Percentiles rank a stretch among this genome's conserved stretches.
Conservation (phyloP, 106 monocot genomes). For the Allium sativum region DNA sequence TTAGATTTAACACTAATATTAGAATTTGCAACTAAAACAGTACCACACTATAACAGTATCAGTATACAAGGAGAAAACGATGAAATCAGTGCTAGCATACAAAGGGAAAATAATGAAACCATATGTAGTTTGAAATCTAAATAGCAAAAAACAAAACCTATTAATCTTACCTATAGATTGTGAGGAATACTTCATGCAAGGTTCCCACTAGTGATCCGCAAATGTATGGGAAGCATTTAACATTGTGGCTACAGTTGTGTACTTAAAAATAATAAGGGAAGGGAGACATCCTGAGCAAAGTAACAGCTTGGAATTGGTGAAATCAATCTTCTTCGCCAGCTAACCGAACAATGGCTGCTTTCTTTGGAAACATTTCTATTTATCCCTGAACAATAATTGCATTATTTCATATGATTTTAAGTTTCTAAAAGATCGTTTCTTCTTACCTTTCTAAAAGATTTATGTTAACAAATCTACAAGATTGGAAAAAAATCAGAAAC, state of each 20-base stretch:
- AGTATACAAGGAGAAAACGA: too few relatives aligned
- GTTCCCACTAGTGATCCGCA: conserved; percentile 69
- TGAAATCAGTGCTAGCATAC: too few relatives aligned
- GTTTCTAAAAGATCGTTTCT: too few relatives aligned
- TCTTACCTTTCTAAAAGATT: too few relatives aligned
- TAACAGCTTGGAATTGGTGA: conserved; percentile 93
- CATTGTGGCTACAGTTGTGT: conserved; percentile 91
- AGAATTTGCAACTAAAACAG: too few relatives aligned
- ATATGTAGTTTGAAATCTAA: too few relatives aligned
- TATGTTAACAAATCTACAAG: too few relatives aligned
- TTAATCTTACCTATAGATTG: conserved; percentile 70
- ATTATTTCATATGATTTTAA: neutral
- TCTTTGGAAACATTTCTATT: conserved; percentile 86
- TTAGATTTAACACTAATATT: too few relatives aligned
- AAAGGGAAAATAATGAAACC: too few relatives aligned
- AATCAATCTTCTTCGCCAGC: conserved; percentile 98
- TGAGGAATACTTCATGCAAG: conserved; percentile 62
- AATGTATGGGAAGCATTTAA: conserved; percentile 74
- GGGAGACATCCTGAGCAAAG: conserved; percentile 80
- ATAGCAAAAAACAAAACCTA: neutral
- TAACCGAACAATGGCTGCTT: conserved; percentile 73
- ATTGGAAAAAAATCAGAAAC: too few relatives aligned
- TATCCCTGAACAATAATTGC: conserved; percentile 41
- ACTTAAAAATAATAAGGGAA: conserved; percentile 94
- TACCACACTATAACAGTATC: too few relatives aligned